A percentile compares a stretch with the other conserved stretches of the same genome.
Evolutionary conservation across 768 basidiomycete species (phyloP).

Genomic region (Hirschioporus abietinus): DNA sequence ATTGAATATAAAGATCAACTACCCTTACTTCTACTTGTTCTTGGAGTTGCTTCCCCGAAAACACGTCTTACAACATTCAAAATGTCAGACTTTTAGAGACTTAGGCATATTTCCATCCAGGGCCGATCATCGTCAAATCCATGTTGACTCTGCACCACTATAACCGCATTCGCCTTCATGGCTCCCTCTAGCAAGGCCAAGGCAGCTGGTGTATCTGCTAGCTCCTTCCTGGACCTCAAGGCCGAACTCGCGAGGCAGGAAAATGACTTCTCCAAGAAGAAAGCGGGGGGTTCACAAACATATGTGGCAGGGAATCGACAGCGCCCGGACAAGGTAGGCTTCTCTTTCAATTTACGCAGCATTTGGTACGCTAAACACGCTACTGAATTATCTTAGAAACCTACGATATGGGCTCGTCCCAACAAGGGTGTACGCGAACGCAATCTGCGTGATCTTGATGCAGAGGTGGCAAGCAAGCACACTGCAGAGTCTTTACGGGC

Average conservation of each 20-base stretch:
- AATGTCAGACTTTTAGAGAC: not conserved
- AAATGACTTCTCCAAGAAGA: slow-evolving; percentile 60
- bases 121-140: not conserved
- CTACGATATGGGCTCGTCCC: slow-evolving; percentile 67
- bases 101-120: not conserved
- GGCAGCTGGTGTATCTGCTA: slow-evolving; percentile 63
- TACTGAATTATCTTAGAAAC: slow-evolving; percentile 42
- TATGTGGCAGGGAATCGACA: slow-evolving; percentile 58
- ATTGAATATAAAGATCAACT: not conserved
- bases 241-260: slow-evolving; percentile 48
- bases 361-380: not conserved
- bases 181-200: slow-evolving; percentile 54
- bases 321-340: slow-evolving; percentile 63
- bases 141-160: not conserved
- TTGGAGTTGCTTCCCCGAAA: too few relatives aligned
- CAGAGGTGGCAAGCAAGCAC: slow-evolving; percentile 62
- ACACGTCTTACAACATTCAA: too few relatives aligned
- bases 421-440: slow-evolving; percentile 71
- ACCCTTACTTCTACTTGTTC: too few relatives aligned
- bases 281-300: slow-evolving; percentile 48
- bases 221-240: slow-evolving; percentile 80
- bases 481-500: slow-evolving; percentile 70
- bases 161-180: slow-evolving; percentile 23
- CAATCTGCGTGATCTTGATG: slow-evolving; percentile 61
- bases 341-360: not conserved